phyloP scores from a whole-genome alignment of 768 basidiomycete genomes.

The Pleurotus platypus region DNA sequence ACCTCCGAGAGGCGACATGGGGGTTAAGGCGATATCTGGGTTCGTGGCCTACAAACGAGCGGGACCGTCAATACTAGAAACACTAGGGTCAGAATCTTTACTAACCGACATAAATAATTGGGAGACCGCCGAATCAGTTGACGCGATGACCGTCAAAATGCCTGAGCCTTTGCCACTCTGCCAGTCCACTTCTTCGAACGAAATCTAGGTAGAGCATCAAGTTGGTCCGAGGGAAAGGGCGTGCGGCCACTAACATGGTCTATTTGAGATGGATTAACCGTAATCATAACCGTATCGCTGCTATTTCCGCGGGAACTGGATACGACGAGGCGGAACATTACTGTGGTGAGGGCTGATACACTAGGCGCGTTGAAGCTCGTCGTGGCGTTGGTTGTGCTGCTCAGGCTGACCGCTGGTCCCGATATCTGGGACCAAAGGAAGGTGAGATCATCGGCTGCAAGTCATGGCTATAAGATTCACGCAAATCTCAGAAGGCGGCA shows the following conservation, averaged over 20 bases:
- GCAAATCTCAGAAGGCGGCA: neutral
- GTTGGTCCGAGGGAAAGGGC: neutral
- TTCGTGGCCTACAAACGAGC: conserved; percentile 9
- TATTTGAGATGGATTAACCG: conserved; percentile 11
- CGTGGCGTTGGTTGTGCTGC: conserved; percentile 1
- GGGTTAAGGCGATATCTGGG: conserved; percentile 8
- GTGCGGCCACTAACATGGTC: conserved; percentile 9
- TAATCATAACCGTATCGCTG: conserved; percentile 9
- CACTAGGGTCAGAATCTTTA: neutral
- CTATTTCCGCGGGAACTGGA: conserved; percentile 3
- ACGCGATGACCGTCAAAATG: conserved; percentile 13
- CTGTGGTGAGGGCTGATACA: conserved; percentile 4
- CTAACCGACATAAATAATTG: conserved; percentile 15
- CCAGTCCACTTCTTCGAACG: conserved; percentile 13
- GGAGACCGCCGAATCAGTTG: conserved; percentile 8
- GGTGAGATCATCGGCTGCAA: conserved; percentile 3
- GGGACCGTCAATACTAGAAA: neutral
- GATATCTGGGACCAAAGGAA: conserved; percentile 12
- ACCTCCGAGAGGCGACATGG: conserved; percentile 14
- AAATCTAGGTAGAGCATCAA: conserved; percentile 9
- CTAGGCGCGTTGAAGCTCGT: conserved; percentile 11
- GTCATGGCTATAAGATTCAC: neutral
- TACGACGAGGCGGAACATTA: conserved; percentile 7
- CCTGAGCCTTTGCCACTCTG: conserved; percentile 15
- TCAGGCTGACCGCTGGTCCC: conserved; percentile 3